Base-by-base conservation (phyloP, 1,139 yeast species). In the Pichia sp. region DNA sequence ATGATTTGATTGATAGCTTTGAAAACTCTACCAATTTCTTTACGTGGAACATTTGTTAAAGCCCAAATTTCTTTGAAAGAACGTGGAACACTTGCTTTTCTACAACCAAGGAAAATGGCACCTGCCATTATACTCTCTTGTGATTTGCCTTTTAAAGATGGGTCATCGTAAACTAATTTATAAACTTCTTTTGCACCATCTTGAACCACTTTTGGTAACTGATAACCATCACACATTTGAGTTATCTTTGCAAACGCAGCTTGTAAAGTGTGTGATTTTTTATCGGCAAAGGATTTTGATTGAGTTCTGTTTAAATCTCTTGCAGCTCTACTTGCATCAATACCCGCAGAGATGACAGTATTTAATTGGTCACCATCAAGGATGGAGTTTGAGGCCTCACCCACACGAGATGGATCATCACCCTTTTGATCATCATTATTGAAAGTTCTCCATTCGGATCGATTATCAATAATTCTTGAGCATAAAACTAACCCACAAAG, bases 401-500 rank as follows among this genome's bases (percentile, higher is more conserved):
- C 98, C 55, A 92, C 98, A 85, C 98, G 97, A 59, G 95, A 84
- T 4, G 98, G 98, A 66, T 92, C 98, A 64, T 89, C 97, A 59
- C 95, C 96, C 57, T 92, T 94, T 68, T 90, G 97, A 65, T 92
- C 98, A 66, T 92, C 98, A 65, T 92, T 92, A 54, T 85, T 80
- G 68, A 92, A 92, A 2, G 98, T 92, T 73, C 98, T 86, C 98
- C 98, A 92, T 72, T 92, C 98, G 2, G 96, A 87, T 58, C 98
- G 75, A 7, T 96, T 90, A 63, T 92, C 98, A 32, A 92, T 96
- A 47, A 92, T 85, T 56, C 95, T 74, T 64, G 89, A 96, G 58
- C 96, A 88, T 29, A 92, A 75, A 3, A 92, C 98, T 52, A 92
- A 73, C 23, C 97, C 98, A 71, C 98, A 92, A 58, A 90, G 77